Base-by-base conservation (phyloP, 2,329 filamentous ascomycete species). In the Colletotrichum orbiculare region DNA sequence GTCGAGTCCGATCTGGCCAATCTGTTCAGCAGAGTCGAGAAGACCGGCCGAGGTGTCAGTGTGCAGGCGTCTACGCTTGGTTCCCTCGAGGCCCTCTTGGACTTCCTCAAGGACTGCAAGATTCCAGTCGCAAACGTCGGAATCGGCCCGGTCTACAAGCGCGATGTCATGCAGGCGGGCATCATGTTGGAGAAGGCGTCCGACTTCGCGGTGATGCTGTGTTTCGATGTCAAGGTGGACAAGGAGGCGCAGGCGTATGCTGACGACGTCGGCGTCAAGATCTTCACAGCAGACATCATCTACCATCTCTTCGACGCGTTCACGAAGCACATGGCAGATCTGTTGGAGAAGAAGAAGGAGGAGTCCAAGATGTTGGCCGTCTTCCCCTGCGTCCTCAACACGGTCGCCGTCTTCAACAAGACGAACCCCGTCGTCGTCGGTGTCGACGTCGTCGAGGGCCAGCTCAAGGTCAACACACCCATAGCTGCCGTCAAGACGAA, bases 181-280 rank as follows among this genome's bases (percentile, higher is more conserved):
- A 91, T 93, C 71, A 99, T 99, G 96, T 78, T 98, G 73, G 96
- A 99, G 80, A 98, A 97, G 82, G 87, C 90, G 13, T 93, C 93
- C 70, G 94, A 99, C 76, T 96, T 90, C 72, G 96, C 96, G n/a
- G 93, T 98, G 76, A 99, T 99, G 96, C 89, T 99, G 54, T 98
- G 96, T 78, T 99, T 99, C 85, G 96, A 99, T 77, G 96, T 99
- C 81, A 98, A 97, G 83, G 93, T 99, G 13, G 96, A 99, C 81
- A 98, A 97, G 79, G 96, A 99, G 76, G 96, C 96, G 1, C 89
- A 91, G 70, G 85, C 87, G 9, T 97, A 98, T 73, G 96, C 96
- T 10, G 93, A 97, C 15, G 94, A 98, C 62, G 89, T 97, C 68
- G 94, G 94, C 55, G 92, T 99, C 81, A 98, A 97, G 84, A 92